These are phyloP conservation scores for Cryptomeria japonica DNA, from an alignment of 75 land plant species.

Conservation along the genomic window DNA sequence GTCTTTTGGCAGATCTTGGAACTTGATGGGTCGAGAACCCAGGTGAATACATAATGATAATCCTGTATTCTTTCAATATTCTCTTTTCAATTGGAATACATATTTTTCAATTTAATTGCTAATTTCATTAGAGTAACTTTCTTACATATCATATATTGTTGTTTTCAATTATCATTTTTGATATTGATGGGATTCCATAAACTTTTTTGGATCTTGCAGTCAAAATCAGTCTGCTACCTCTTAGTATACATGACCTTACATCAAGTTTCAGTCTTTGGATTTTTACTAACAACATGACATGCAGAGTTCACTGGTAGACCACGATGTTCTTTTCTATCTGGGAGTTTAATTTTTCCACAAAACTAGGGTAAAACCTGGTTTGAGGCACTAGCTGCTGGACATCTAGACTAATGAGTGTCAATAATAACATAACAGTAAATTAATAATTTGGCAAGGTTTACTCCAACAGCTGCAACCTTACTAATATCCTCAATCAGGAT, in stretches of 20 bases:
- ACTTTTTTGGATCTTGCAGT: neutral
- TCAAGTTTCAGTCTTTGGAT: neutral
- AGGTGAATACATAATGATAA: slow-evolving; percentile 17
- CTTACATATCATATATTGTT: neutral
- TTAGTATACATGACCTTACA: neutral
- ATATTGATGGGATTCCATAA: neutral
- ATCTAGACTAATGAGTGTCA: too few species aligned
- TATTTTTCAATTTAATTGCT: neutral
- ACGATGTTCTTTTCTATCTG: neutral
- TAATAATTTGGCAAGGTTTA: too few species aligned
- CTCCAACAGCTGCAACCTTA: too few species aligned
- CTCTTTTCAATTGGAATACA: neutral
- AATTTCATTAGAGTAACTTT: neutral
- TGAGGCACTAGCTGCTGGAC: too few species aligned
- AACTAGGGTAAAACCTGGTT: too few species aligned
- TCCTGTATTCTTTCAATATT: neutral
- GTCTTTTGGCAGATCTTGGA: slow-evolving; percentile 25
- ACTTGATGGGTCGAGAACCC: slow-evolving; percentile 37
- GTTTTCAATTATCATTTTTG: neutral
- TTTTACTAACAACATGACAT: neutral
- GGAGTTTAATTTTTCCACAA: too few species aligned
- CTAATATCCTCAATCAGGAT: too few species aligned
- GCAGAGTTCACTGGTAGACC: neutral
- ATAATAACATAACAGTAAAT: too few species aligned
- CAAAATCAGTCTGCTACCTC: neutral